Conservation (phyloP, 2,329 filamentous ascomycete species). For the Epichloe typhina region DNA sequence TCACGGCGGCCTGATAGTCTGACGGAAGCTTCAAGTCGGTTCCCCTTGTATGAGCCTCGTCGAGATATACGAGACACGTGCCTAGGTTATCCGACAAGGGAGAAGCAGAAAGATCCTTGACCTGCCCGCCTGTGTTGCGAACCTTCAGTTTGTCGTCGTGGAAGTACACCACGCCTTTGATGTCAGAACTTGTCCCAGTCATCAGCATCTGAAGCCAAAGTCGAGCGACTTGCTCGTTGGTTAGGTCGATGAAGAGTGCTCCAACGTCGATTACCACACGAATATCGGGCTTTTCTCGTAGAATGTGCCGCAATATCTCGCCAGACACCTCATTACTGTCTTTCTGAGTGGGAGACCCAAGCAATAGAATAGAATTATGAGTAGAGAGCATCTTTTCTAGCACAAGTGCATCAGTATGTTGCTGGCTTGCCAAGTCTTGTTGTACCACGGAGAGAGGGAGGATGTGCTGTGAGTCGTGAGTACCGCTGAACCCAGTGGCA, state of each 20-base stretch:
- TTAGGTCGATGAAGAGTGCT: slow-evolving; percentile 44
- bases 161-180: slow-evolving; percentile 38
- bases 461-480: slow-evolving; percentile 49
- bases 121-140: too few species aligned
- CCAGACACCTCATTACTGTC: too few species aligned
- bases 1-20: slow-evolving; percentile 49
- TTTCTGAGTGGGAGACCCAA: too few species aligned
- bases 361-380: too few species aligned
- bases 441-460: slow-evolving; percentile 50
- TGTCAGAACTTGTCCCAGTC: background rate
- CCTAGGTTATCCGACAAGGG: slow-evolving; percentile 43
- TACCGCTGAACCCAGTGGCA: slow-evolving; percentile 60
- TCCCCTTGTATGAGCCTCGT: slow-evolving; percentile 57
- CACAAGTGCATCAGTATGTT: too few species aligned
- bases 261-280: slow-evolving; percentile 49
- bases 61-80: slow-evolving; percentile 50
- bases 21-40: slow-evolving; percentile 49
- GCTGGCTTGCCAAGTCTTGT: slow-evolving; percentile 34
- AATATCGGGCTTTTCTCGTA: background rate
- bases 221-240: too few species aligned
- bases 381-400: too few species aligned
- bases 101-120: slow-evolving; percentile 23
- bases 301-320: too few species aligned
- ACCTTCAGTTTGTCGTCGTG: slow-evolving; percentile 23
- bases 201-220: too few species aligned